Conservation (phyloP, 495 filamentous ascomycete genomes). For the Penicillium canariense region DNA sequence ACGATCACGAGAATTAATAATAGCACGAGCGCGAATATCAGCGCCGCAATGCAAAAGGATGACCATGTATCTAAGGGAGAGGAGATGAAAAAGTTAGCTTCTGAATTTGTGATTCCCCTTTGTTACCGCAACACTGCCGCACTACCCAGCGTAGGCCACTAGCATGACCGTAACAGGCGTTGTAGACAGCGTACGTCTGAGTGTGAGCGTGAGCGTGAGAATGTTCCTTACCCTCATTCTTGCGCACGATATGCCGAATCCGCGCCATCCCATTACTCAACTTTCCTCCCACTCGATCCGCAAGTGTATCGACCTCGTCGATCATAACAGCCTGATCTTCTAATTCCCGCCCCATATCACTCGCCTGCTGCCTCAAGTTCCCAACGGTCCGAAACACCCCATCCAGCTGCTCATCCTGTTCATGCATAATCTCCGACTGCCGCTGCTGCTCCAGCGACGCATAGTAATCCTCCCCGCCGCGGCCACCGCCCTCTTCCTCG, state of each 20-base stretch:
- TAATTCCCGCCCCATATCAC: constrained; percentile 91
- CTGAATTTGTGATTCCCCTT: constrained; percentile 19
- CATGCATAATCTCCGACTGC: constrained; percentile 86
- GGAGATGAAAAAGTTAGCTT: constrained; percentile 31
- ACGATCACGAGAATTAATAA: constrained; percentile 71
- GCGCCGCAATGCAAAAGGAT: constrained; percentile 83
- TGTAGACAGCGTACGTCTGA: too few species aligned
- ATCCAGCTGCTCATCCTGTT: constrained; percentile 91
- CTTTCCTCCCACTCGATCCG: constrained; percentile 83
- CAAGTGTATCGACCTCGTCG: constrained; percentile 74
- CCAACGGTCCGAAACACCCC: constrained; percentile 91
- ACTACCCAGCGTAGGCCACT: background rate
- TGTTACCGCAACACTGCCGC: background rate
- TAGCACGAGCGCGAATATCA: constrained; percentile 83
- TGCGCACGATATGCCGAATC: constrained; percentile 76
- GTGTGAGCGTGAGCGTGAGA: background rate
- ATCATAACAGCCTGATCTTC: constrained; percentile 87
- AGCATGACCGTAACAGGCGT: background rate
- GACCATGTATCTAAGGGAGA: constrained; percentile 66
- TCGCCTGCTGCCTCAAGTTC: constrained; percentile 81
- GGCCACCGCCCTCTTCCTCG: constrained; percentile 27
- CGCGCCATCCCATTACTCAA: constrained; percentile 82
- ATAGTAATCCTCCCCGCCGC: constrained; percentile 63
- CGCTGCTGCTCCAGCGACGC: constrained; percentile 89
- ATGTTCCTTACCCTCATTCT: constrained; percentile 79